These are phyloP conservation scores for Dendrobium huoshanense DNA, from an alignment of 106 monocot species.

Conservation along the genomic window DNA sequence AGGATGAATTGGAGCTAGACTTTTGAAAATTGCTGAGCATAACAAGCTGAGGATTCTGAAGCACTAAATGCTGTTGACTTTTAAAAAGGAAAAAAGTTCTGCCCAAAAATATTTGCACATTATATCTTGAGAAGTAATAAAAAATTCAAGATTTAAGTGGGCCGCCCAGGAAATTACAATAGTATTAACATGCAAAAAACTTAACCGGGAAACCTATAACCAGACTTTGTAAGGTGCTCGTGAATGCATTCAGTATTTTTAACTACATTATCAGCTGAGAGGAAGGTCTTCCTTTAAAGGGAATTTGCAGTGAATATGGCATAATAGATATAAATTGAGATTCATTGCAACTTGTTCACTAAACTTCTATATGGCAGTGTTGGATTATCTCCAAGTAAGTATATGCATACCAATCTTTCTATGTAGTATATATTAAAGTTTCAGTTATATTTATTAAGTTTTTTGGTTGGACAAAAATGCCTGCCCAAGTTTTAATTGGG, in stretches of 20 bases:
- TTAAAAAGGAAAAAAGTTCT: neutral
- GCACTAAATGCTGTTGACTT: neutral
- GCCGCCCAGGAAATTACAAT: too few species aligned
- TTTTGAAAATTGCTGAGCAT: neutral
- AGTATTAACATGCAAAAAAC: too few species aligned
- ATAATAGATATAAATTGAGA: neutral
- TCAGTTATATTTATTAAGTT: neutral
- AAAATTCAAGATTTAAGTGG: neutral
- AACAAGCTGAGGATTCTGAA: neutral
- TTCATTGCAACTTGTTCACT: neutral
- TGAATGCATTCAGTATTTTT: neutral
- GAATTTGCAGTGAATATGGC: neutral
- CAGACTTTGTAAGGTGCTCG: too few species aligned
- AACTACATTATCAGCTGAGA: too few species aligned
- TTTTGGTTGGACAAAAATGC: neutral
- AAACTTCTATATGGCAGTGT: neutral
- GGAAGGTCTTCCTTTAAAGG: neutral
- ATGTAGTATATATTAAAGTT: neutral
- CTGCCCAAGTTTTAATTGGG: too few species aligned
- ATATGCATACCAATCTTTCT: neutral
- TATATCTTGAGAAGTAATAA: neutral
- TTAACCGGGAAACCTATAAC: too few species aligned
- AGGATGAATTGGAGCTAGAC: conserved; percentile 47
- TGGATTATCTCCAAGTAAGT: too few species aligned
- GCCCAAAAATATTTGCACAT: neutral